Evolutionary conservation across 1,284 basidiomycete species (phyloP).

Genomic region (Entoloma clypeatum): DNA sequence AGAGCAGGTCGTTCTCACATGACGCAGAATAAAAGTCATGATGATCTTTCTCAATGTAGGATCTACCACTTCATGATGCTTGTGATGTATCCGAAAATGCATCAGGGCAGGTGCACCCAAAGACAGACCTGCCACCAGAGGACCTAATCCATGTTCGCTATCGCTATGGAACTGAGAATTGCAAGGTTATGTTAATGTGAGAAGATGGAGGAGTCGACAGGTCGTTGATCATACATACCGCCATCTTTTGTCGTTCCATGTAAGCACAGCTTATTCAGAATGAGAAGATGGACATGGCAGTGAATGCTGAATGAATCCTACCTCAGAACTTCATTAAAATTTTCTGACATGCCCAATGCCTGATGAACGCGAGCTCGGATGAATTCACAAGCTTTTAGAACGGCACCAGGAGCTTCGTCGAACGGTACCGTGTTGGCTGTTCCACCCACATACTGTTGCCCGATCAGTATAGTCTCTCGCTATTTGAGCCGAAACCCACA

Average conservation of each 20-base stretch:
- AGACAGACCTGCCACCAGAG: conserved; percentile 67
- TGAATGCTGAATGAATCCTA: conserved; percentile 14
- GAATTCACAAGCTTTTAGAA: conserved; percentile 50
- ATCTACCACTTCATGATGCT: conserved; percentile 30
- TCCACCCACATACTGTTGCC: conserved; percentile 65
- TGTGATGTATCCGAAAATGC: conserved; percentile 59
- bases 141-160: conserved; percentile 66
- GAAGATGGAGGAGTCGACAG: conserved; percentile 7
- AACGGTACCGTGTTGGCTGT: conserved; percentile 67
- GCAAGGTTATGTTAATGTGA: conserved; percentile 1
- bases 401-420: conserved; percentile 50
- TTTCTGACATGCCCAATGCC: conserved; percentile 31
- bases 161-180: conserved; percentile 68
- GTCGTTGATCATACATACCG: conserved; percentile 50
- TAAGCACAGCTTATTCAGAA: conserved; percentile 54
- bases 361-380: conserved; percentile 50
- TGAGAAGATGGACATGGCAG: not conserved
- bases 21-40: conserved; percentile 57
- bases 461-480: not conserved
- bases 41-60: conserved; percentile 30
- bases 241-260: conserved; percentile 79
- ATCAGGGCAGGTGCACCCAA: conserved; percentile 69
- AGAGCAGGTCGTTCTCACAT: no score
- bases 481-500: conserved; percentile 33
- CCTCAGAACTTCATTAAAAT: conserved; percentile 75